Conservation (phyloP, 108 stramenopile species). For the Fistulifera pelliculosa region DNA sequence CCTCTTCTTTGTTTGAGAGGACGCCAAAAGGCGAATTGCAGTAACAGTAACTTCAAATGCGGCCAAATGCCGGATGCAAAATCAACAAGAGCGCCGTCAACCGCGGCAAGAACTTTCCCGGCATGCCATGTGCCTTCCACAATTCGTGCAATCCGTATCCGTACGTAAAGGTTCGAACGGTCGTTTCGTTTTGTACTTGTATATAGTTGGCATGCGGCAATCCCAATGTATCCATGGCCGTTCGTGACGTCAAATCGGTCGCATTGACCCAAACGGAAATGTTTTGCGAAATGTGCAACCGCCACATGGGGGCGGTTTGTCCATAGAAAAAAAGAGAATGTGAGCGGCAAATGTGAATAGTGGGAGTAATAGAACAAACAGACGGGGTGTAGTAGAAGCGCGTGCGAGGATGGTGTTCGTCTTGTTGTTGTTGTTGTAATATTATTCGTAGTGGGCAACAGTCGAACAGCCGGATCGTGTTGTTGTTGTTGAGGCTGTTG, state of each 20-base stretch:
- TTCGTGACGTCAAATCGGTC: conserved; percentile 11
- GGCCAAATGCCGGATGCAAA: conserved; percentile 78
- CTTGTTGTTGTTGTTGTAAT: too few species aligned
- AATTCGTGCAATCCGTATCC: conserved; percentile 69
- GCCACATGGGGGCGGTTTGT: conserved; percentile 77
- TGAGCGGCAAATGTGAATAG: conserved; percentile 42
- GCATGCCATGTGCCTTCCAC: conserved; percentile 61
- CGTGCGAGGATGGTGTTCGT: too few species aligned
- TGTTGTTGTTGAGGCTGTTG: too few species aligned
- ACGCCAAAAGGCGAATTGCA: conserved; percentile 52
- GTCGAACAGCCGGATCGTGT: too few species aligned
- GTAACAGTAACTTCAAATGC: conserved; percentile 58
- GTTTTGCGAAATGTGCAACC: conserved; percentile 31
- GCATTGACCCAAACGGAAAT: conserved; percentile 61
- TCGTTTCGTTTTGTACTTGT: conserved; percentile 19
- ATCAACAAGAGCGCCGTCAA: conserved; percentile 56
- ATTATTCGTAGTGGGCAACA: too few species aligned
- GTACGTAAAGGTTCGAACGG: conserved; percentile 78
- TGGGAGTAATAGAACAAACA: conserved; percentile 34
- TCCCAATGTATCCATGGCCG: conserved; percentile 2
- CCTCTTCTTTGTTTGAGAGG: conserved; percentile 34
- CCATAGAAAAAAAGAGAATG: conserved; percentile 50
- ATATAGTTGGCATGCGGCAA: conserved; percentile 20
- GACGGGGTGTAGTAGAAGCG: conserved; percentile 16
- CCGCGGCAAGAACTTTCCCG: conserved; percentile 43